phyloP scores from a whole-genome alignment of 139 green algal species.

The Asterochloris sp. region DNA sequence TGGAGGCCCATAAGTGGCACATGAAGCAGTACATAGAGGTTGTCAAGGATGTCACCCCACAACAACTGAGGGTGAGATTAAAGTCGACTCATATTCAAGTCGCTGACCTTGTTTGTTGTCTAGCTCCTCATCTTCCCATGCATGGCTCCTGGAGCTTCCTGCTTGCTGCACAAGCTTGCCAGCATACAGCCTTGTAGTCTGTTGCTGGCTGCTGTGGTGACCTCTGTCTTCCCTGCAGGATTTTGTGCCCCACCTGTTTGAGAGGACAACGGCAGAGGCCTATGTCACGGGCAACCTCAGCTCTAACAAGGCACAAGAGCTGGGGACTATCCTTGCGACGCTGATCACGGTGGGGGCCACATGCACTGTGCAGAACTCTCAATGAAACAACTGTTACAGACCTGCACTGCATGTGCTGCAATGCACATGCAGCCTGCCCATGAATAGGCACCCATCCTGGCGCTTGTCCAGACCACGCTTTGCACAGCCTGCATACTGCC shows the following conservation, averaged over 20 bases:
- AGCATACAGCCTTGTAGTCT: background rate
- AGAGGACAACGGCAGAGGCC: slow-evolving; percentile 15
- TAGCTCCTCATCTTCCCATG: too few relatives aligned
- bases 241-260: slow-evolving; percentile 26
- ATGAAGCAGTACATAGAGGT: slow-evolving; percentile 68
- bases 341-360: background rate
- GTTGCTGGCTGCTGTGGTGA: background rate
- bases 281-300: slow-evolving; percentile 53
- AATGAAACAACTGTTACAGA: too few relatives aligned
- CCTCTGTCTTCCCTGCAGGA: slow-evolving; percentile 16
- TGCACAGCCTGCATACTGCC: too few relatives aligned
- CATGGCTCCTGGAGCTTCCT: background rate
- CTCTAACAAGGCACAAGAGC: slow-evolving; percentile 10
- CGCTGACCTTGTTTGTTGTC: background rate
- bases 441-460: too few relatives aligned
- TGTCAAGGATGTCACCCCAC: slow-evolving; percentile 33
- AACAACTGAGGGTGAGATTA: slow-evolving; percentile 31
- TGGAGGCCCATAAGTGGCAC: slow-evolving; percentile 60
- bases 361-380: too few relatives aligned
- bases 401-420: too few relatives aligned
- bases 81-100: background rate
- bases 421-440: too few relatives aligned
- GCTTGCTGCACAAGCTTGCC: background rate
- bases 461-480: too few relatives aligned
- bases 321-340: slow-evolving; percentile 17